Base-by-base conservation (phyloP, 2,329 filamentous ascomycete genomes). In the Thelonectria discophora region DNA sequence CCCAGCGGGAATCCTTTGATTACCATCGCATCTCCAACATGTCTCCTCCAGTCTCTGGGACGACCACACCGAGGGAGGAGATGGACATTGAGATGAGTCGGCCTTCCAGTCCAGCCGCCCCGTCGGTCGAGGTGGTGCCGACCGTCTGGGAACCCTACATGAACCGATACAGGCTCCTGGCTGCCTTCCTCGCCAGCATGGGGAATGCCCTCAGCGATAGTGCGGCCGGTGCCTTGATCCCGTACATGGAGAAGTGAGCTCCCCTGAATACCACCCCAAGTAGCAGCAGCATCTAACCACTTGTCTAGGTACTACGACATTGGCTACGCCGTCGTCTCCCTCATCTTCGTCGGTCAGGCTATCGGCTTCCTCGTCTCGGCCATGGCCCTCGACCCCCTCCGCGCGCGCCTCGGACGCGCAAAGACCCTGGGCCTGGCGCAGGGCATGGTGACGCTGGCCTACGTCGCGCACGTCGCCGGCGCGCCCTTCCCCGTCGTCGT, bases 261-360 rank as follows among this genome's bases (percentile, higher is more conserved):
- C 1, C 15, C 1, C 8, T 7, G 3, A 18, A 9, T 9, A 2
- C 7, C 9, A 1, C 5, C 21, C 24, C 24, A 24, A 4, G 4
- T 4, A 24, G 7, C 13, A 13, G 30, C 17, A 8, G 42, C 3
- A 1, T 2, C 57, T 64, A 34, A 64, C 37, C 53, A 4, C 27
- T 24, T 2, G 3, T 10, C 8, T 47, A 86, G 84, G 46, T 75
- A 90, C 69, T 96, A 94, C 72, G 67, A 82, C 60, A 92, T 95
- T 58, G 89, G 89, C 43, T 94, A 95, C 74, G 90, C 88, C 2
- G 77, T 92, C 9, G 90, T 95, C 3, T 94, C 92, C 2, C 80
- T 94, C 39, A 91, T 96, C 71, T 96, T 95, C 79, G 85, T 95
- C 30, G 86, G 89, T 46, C 91, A 91, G 68, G 91, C 92, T 0